These are phyloP conservation scores for Conringia planisiliqua DNA, from an alignment of 345 rosid genomes.

Conservation along the genomic window DNA sequence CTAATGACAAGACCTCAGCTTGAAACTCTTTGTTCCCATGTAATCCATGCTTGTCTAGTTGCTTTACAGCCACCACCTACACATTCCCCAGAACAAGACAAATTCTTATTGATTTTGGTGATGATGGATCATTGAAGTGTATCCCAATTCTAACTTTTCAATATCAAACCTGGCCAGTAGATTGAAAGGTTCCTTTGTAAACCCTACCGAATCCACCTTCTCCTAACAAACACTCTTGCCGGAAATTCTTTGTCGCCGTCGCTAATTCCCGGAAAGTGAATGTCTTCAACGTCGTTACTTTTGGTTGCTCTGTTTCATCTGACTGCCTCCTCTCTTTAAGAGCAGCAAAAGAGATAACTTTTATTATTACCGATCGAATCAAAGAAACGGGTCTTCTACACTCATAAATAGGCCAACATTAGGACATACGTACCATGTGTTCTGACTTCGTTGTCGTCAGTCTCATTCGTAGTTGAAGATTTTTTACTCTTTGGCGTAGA, in stretches of 20 bases:
- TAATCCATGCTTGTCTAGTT: conserved; percentile 62
- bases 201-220: conserved; percentile 87
- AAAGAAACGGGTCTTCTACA: neutral
- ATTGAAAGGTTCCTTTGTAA: conserved; percentile 63
- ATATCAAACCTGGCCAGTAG: conserved; percentile 47
- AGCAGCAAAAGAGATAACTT: neutral
- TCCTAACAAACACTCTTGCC: conserved; percentile 62
- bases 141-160: neutral
- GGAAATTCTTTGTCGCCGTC: conserved; percentile 72
- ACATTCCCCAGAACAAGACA: neutral
- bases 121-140: neutral
- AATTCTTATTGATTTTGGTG: neutral
- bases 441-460: neutral
- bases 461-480: conserved; percentile 19
- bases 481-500: conserved; percentile 38
- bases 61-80: conserved; percentile 68
- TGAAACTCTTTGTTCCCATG: conserved; percentile 59
- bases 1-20: conserved; percentile 43
- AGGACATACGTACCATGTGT: conserved; percentile 21
- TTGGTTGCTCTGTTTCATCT: conserved; percentile 2
- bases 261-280: conserved; percentile 67
- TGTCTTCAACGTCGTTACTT: conserved; percentile 10
- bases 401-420: neutral
- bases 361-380: neutral
- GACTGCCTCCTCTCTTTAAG: conserved; percentile 8